These are phyloP conservation scores for Lathyrus tuberosus DNA, from an alignment of 306 rosid species.

Conservation along the genomic window DNA sequence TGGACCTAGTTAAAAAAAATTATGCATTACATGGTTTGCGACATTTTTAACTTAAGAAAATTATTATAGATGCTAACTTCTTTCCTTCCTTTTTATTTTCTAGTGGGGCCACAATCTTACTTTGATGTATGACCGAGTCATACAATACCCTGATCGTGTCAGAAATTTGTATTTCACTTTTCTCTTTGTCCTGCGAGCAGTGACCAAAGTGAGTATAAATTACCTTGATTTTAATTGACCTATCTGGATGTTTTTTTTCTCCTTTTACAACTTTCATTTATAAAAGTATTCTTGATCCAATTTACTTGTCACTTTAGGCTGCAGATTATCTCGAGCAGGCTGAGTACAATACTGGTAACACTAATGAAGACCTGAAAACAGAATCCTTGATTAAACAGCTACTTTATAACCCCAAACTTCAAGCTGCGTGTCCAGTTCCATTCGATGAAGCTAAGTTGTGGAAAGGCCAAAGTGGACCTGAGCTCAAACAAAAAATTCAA, in stretches of 20 bases:
- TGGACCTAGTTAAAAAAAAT: neutral
- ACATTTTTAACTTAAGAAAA: too few species aligned
- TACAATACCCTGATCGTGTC: conserved; percentile 86
- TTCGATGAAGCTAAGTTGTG: conserved; percentile 98
- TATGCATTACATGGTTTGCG: neutral
- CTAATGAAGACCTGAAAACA: conserved; percentile 75
- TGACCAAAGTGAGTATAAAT: conserved; percentile 74
- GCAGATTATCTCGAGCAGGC: conserved; percentile 90
- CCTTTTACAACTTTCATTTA: conserved; percentile 13
- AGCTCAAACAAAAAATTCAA: conserved; percentile 85
- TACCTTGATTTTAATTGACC: conserved; percentile 17
- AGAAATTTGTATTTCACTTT: conserved; percentile 88
- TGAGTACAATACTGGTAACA: conserved; percentile 83
- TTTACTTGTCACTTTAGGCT: conserved; percentile 63
- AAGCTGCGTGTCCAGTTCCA: conserved; percentile 97
- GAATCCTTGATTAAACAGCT: conserved; percentile 79
- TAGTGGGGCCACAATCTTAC: conserved; percentile 94
- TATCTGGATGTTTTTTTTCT: conserved; percentile 6
- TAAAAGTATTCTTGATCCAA: conserved; percentile 29
- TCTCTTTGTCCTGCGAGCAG: conserved; percentile 96
- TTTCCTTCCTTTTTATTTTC: conserved; percentile 35
- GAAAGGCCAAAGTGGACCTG: conserved; percentile 97
- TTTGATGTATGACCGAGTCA: conserved; percentile 79
- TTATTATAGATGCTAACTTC: conserved; percentile 30
- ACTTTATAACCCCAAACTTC: conserved; percentile 74